phyloP scores from a whole-genome alignment of 1,284 basidiomycete genomes.

The Lentinula novae-zelandiae region DNA sequence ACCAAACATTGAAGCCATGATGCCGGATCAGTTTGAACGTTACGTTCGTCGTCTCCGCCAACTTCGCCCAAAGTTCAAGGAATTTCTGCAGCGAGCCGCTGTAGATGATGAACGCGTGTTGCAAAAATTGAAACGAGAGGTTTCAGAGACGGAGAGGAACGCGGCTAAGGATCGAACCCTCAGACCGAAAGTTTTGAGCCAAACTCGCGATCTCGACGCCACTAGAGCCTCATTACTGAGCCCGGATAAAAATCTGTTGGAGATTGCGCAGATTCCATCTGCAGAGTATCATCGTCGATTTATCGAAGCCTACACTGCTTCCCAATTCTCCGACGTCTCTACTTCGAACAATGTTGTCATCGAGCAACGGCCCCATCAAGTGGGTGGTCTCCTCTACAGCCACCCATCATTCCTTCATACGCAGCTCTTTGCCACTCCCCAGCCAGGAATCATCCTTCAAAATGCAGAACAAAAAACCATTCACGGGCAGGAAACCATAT shows the following conservation, averaged over 20 bases:
- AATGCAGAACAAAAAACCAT: constrained; percentile 10
- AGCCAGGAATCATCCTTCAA: constrained; percentile 57
- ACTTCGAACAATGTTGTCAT: constrained; percentile 36
- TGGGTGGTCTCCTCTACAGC: constrained; percentile 60
- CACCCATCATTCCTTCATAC: constrained; percentile 49
- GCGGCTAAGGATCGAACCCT: not conserved
- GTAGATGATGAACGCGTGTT: constrained; percentile 18
- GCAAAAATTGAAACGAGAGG: not conserved
- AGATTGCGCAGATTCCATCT: constrained; percentile 26
- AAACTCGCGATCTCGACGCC: not conserved
- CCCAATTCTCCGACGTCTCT: constrained; percentile 24
- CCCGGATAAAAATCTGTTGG: constrained; percentile 16
- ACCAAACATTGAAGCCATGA: constrained; percentile 46
- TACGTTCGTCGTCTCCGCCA: constrained; percentile 56
- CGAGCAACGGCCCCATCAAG: constrained; percentile 60
- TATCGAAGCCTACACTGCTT: constrained; percentile 32
- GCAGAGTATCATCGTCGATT: constrained; percentile 25
- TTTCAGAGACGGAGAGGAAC: not conserved
- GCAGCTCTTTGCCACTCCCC: constrained; percentile 43
- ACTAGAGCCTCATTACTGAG: constrained; percentile 19
- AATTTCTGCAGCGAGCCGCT: constrained; percentile 32
- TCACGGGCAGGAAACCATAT: constrained; percentile 11
- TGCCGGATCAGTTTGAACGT: constrained; percentile 46
- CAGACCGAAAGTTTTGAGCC: not conserved
- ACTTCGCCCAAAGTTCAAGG: constrained; percentile 52